These are phyloP conservation scores for Pholiota molesta DNA, from an alignment of 768 basidiomycete genomes.

Conservation along the genomic window DNA sequence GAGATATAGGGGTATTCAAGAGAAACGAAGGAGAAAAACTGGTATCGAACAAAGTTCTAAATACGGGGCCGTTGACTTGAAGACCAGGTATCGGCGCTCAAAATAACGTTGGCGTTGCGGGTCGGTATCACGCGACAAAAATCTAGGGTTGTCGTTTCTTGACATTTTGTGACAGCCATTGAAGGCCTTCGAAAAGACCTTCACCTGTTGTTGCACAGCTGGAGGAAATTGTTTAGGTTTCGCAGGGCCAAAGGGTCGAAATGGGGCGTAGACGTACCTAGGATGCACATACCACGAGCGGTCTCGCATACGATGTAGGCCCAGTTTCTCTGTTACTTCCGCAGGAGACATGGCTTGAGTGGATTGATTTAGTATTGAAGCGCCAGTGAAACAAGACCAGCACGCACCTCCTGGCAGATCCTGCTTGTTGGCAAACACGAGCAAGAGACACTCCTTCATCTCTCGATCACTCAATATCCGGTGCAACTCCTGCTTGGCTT, in stretches of 20 bases:
- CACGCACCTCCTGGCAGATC: slow-evolving; percentile 91
- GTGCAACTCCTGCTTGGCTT: slow-evolving; percentile 94
- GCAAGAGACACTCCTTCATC: slow-evolving; percentile 95
- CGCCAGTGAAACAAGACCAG: neutral
- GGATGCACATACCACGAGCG: slow-evolving; percentile 99
- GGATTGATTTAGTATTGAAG: slow-evolving; percentile 7
- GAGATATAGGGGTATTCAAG: slow-evolving; percentile 38
- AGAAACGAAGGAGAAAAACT: slow-evolving; percentile 20
- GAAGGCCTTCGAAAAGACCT: slow-evolving; percentile 94
- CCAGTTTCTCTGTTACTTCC: slow-evolving; percentile 96
- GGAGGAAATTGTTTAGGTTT: neutral
- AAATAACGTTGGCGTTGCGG: neutral
- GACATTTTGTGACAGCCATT: slow-evolving; percentile 97
- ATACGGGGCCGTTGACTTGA: slow-evolving; percentile 12
- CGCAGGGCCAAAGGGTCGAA: neutral
- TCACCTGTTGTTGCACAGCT: slow-evolving; percentile 98
- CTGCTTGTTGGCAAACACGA: slow-evolving; percentile 99
- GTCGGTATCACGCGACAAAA: neutral
- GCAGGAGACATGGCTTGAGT: slow-evolving; percentile 94
- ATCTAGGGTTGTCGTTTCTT: slow-evolving; percentile 84
- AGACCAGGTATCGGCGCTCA: slow-evolving; percentile 8
- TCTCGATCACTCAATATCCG: slow-evolving; percentile 95
- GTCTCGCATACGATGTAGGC: slow-evolving; percentile 94
- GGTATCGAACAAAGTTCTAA: slow-evolving; percentile 20
- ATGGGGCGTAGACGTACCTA: slow-evolving; percentile 57